Conservation (phyloP, 208 protist species). For the Herpetomonas samuelpessoai region DNA sequence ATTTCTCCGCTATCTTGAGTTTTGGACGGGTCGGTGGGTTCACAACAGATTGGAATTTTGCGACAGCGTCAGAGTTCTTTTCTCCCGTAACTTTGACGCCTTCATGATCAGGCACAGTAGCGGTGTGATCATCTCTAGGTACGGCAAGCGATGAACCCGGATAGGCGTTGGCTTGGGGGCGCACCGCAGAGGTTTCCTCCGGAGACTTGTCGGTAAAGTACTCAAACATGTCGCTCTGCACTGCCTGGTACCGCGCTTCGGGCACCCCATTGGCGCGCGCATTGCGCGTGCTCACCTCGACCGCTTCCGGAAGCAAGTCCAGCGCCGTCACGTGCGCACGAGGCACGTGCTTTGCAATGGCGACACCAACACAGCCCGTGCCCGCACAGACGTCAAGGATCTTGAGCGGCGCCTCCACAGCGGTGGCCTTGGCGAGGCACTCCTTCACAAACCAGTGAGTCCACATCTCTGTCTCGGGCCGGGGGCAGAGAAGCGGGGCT, state of each 20-base stretch:
- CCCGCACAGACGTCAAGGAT: conserved; percentile 88
- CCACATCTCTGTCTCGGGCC: conserved; percentile 89
- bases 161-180: background rate
- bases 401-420: conserved; percentile 5
- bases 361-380: conserved; percentile 86
- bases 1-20: background rate
- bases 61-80: background rate
- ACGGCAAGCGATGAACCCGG: background rate
- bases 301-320: conserved; percentile 59
- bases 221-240: conserved; percentile 82
- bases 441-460: conserved; percentile 71
- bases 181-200: background rate
- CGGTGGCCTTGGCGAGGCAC: conserved; percentile 17
- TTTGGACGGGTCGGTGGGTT: background rate
- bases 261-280: conserved; percentile 57
- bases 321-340: conserved; percentile 47
- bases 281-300: conserved; percentile 45
- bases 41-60: background rate
- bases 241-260: conserved; percentile 32
- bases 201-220: conserved; percentile 30
- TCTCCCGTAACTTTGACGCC: background rate
- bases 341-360: conserved; percentile 70
- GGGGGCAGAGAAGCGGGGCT: conserved; percentile 74
- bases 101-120: background rate
- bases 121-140: background rate